A percentile compares a stretch with the other conserved stretches of the same genome.
These are phyloP conservation scores for Alternaria ethzedia DNA, from an alignment of 2,329 filamentous ascomycete species.

Conservation along the genomic window DNA sequence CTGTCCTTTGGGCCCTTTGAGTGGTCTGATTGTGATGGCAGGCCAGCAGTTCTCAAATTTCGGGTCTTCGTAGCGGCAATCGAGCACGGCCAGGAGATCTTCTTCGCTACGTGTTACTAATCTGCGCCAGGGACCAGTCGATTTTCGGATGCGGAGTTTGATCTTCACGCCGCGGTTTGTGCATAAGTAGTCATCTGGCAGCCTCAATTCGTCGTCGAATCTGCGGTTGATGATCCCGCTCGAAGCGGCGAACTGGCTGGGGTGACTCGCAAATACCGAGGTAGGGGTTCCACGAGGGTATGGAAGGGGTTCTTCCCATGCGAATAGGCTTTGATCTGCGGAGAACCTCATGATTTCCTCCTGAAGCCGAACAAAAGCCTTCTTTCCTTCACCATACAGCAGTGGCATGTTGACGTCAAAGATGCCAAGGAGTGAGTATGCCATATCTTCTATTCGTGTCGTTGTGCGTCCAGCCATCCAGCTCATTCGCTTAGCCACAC, in stretches of 20 bases:
- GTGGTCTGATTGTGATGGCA: background rate
- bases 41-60: background rate
- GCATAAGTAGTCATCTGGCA: background rate
- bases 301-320: constrained; percentile 2
- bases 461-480: background rate
- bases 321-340: constrained; percentile 21
- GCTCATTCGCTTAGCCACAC: background rate
- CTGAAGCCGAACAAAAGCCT: constrained; percentile 29
- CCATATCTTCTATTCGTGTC: background rate
- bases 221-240: background rate
- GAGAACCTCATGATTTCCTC: constrained; percentile 23
- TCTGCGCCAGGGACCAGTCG: background rate
- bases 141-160: background rate
- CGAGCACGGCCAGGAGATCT: background rate
- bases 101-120: background rate
- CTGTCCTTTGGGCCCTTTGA: background rate
- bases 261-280: constrained; percentile 4
- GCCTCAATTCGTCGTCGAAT: background rate
- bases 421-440: background rate
- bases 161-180: constrained; percentile 10
- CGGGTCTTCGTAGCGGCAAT: background rate
- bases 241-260: background rate
- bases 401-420: constrained; percentile 31
- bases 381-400: constrained; percentile 38
- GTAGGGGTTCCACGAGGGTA: no score